Conservation (phyloP, 2,329 filamentous ascomycete genomes). For the Alternaria dauci region DNA sequence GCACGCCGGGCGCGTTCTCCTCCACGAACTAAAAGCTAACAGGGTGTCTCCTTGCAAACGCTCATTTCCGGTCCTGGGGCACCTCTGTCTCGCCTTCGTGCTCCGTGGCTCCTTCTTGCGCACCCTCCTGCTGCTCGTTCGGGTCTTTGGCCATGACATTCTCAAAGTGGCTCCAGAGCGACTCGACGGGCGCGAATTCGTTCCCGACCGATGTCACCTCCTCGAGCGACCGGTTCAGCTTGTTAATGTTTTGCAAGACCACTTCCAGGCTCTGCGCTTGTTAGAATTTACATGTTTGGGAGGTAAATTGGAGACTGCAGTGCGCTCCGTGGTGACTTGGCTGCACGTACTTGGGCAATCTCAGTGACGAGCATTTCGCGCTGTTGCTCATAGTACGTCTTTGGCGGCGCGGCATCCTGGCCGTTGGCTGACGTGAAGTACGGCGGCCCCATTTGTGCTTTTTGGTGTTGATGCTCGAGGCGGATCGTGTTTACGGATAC, state of each 20-base stretch:
- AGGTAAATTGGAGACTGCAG: constrained; percentile 39
- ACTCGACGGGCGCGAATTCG: constrained; percentile 96
- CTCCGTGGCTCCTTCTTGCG: constrained; percentile 36
- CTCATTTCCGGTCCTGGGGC: constrained; percentile 32
- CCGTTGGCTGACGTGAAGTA: constrained; percentile 32
- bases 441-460: constrained; percentile 30
- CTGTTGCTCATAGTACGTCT: constrained; percentile 77
- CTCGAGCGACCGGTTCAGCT: constrained; percentile 89
- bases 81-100: constrained; percentile 32
- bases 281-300: constrained; percentile 1
- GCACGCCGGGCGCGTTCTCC: not conserved
- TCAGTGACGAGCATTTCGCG: constrained; percentile 75
- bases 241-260: constrained; percentile 94
- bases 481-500: not conserved
- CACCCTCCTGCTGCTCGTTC: constrained; percentile 43
- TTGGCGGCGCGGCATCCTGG: constrained; percentile 26
- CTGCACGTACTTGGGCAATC: constrained; percentile 69
- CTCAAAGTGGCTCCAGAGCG: constrained; percentile 96
- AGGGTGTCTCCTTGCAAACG: not conserved
- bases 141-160: constrained; percentile 85
- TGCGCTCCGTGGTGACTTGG: constrained; percentile 34
- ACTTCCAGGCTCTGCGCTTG: constrained; percentile 73
- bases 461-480: constrained; percentile 2
- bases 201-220: constrained; percentile 93
- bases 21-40: not conserved